Percentiles rank a stretch among this genome's conserved stretches.
These are phyloP conservation scores for Ramaria sp. DNA, from an alignment of 768 basidiomycete genomes.

Conservation along the genomic window DNA sequence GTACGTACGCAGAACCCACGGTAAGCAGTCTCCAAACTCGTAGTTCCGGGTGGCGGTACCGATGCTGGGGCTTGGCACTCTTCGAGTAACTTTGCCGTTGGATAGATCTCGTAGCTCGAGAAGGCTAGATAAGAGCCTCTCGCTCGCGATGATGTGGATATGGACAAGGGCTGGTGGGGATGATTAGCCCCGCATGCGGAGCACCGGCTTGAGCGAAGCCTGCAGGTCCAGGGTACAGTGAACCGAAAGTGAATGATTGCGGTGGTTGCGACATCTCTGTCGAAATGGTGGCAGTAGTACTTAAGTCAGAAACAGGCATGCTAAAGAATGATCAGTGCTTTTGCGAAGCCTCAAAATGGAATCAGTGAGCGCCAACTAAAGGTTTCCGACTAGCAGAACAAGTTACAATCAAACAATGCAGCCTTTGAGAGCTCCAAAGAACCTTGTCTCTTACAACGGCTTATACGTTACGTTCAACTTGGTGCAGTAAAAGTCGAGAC, in stretches of 20 bases:
- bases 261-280: too few species aligned
- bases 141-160: slow-evolving; percentile 18
- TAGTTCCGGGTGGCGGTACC: slow-evolving; percentile 13
- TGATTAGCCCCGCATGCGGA: slow-evolving; percentile 21
- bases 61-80: background rate
- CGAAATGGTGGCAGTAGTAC: too few species aligned
- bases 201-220: slow-evolving; percentile 21
- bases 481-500: too few species aligned
- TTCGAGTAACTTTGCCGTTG: background rate
- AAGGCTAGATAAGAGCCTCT: slow-evolving; percentile 18
- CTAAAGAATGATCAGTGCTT: too few species aligned
- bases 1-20: slow-evolving; percentile 13
- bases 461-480: too few species aligned
- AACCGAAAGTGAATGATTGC: slow-evolving; percentile 12
- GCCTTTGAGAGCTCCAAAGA: too few species aligned
- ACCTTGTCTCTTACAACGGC: too few species aligned
- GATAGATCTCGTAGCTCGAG: slow-evolving; percentile 8
- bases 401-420: too few species aligned
- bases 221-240: slow-evolving; percentile 20
- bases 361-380: too few species aligned
- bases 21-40: slow-evolving; percentile 16
- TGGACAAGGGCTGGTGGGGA: slow-evolving; percentile 17
- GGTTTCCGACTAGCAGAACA: too few species aligned
- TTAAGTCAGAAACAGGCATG: too few species aligned
- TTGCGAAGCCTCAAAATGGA: too few species aligned